These are phyloP conservation scores for Trypanosoma rangeli DNA, from an alignment of 208 protist species.

Conservation along the genomic window DNA sequence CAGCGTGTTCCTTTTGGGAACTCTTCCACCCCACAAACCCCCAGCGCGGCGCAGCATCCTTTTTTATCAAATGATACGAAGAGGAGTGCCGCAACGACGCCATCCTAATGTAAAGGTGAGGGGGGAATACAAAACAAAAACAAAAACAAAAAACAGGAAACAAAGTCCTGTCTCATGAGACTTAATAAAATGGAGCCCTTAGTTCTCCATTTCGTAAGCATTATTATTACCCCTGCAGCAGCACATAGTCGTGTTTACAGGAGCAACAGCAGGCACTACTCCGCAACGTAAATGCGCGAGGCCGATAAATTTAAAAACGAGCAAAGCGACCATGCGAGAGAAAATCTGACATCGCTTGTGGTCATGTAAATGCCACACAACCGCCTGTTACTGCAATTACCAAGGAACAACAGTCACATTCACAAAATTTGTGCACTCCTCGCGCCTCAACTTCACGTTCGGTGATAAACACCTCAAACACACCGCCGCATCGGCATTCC, in stretches of 20 bases:
- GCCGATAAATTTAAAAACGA: conserved; percentile 1
- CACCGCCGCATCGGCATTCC: conserved; percentile 79
- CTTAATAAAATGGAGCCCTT: neutral
- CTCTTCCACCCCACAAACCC: neutral
- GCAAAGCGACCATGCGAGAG: neutral
- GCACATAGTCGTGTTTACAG: too few relatives aligned
- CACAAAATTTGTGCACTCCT: conserved; percentile 26
- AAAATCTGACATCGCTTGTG: neutral
- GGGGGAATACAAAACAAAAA: neutral
- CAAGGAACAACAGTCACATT: conserved; percentile 85
- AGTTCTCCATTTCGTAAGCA: neutral
- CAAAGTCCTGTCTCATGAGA: neutral
- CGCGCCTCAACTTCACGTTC: neutral
- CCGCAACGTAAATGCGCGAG: neutral
- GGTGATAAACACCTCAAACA: conserved; percentile 63
- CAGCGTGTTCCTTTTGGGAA: neutral
- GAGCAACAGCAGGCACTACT: too few relatives aligned
- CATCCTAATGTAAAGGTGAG: neutral
- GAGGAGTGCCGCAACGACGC: neutral
- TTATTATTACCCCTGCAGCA: too few relatives aligned
- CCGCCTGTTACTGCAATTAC: conserved; percentile 51
- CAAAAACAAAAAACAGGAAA: neutral
- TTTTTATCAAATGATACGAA: neutral
- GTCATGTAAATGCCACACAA: neutral
- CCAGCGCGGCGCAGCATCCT: neutral